Conservation (phyloP, 805 yeast species). For the Candida sanyiensis region DNA sequence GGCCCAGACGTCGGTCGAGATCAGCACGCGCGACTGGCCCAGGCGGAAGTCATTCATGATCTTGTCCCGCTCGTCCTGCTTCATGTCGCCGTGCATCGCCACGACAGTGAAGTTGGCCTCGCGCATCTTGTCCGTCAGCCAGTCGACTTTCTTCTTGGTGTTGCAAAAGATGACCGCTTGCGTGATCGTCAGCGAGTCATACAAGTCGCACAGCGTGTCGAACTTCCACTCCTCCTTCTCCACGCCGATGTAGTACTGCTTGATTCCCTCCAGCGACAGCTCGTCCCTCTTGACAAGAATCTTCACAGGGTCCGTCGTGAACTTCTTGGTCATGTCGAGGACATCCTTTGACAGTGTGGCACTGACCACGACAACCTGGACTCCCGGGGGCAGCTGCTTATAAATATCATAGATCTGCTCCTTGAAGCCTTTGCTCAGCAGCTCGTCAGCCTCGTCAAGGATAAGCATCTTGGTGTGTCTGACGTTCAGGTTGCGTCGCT, state of each 20-base stretch:
- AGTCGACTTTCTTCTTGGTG: conserved; percentile 92
- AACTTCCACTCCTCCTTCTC: conserved; percentile 93
- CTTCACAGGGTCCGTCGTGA: conserved; percentile 89
- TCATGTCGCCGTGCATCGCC: conserved; percentile 96
- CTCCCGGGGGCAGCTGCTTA: conserved; percentile 72
- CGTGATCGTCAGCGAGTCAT: conserved; percentile 91
- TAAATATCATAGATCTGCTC: conserved; percentile 92
- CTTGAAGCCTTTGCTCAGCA: conserved; percentile 88
- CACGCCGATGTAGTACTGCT: conserved; percentile 85
- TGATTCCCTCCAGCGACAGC: conserved; percentile 88
- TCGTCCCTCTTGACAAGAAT: conserved; percentile 93
- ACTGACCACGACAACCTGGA: conserved; percentile 90
- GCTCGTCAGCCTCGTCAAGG: conserved; percentile 95
- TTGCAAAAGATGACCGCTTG: conserved; percentile 98
- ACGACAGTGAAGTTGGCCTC: conserved; percentile 85
- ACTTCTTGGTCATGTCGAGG: conserved; percentile 83
- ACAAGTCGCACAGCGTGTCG: conserved; percentile 89
- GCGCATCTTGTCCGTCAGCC: conserved; percentile 74
- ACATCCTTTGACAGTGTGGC: conserved; percentile 94
- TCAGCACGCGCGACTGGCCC: conserved; percentile 88
- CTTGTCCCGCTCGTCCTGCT: conserved; percentile 88
- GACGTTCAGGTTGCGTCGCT: conserved; percentile 69
- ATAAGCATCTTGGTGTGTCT: conserved; percentile 81
- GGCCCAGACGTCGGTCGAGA: conserved; percentile 96
- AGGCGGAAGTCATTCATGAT: conserved; percentile 95